Base-by-base conservation (phyloP, 176 grass and related monocot species). In the Eremochloa ophiuroides region DNA sequence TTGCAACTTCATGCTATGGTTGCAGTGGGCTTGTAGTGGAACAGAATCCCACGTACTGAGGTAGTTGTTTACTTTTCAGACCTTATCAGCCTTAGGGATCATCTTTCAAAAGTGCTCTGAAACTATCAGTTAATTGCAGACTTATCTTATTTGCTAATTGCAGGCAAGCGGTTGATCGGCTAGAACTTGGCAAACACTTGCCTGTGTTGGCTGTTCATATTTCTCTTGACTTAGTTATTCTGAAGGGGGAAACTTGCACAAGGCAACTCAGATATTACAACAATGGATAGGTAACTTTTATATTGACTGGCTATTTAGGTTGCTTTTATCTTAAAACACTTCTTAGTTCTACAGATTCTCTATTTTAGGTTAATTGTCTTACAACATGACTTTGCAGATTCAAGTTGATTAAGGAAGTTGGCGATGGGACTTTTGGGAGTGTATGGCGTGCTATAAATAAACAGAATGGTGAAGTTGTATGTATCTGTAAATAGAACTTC, bases 371-470 rank as follows among this genome's bases (percentile, higher is more conserved):
- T 73, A 25, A 38, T 73, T 85, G 35, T 82, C 81, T 91, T 48
- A 89, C 7, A 60, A 29, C 27, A 63, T 40, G 26, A 23, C 6
- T 78, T 78, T 64, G 41, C 76, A 99, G 96, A 83, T 99, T 95
- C 76, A 99, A 99, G 91, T 73, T 99, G 84, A 99, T 99, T 80
- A 99, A 99, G 82, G 91, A 99, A 91, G 96, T 99, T 86, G 96
- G 96, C 74, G 96, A 99, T 87, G 96, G 96, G 70, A 99, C 96
- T 71, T 99, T 99, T 31, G 96, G 96, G 73, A 98, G 82, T 80
- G 96, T 98, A 79, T 98, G 93, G 92, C 96, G 96, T 88, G 96
- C 96, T 69, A 93, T 99, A 89, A 99, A 95, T 93, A 99, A 99
- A 82, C 93, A 90, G 80, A 95, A 84, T 63, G 80, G 93, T 67